Base-by-base conservation (phyloP, 176 grass and related monocot species). In the Musa beccarii region DNA sequence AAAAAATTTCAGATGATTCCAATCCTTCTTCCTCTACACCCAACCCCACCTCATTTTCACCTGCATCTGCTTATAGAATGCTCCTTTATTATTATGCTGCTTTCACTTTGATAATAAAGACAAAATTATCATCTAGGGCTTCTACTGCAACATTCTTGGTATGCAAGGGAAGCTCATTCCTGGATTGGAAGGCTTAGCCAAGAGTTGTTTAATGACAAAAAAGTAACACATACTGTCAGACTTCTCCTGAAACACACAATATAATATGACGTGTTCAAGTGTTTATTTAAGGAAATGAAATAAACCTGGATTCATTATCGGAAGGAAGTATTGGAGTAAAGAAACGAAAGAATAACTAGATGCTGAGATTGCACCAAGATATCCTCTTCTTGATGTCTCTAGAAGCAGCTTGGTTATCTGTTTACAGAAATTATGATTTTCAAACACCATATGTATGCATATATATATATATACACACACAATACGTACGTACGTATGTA, bases 311-410 rank as follows among this genome's bases (percentile, higher is more conserved):
- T 94, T 93, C 95, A 98, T 93, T 72, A 93, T 91, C 56, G 90
- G 90, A 86, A 93, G 86, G 70, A 98, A 98, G 34, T 93, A 88
- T 62, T 93, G 80, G 57, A 98, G 86, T 69, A 94, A 78, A n/a
- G 95, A 98, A 71, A 98, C 74, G 72, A 83, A 93, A 23, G 95
- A 98, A 80, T 91, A 98, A 86, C 95, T 93, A 12, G 95, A 98
- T 68, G 95, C 95, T 82, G 95, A 98, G 64, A 98, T 83, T 56
- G 95, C 95, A 23, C 90, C 82, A 75, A 93, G 88, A 51, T 98
- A 93, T 49, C 95, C 95, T 80, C 80, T 89, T 78, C 95, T 91
- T 80, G 95, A 93, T 20, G 95, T 93, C 78, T 98, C 95, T 73
- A 98, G 73, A 81, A 98, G 86, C 73, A 90, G 78, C 43, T 87